A percentile compares a stretch with the other conserved stretches of the same genome.
Evolutionary conservation across 257 asterid species (phyloP).

Genomic region (Misopates orontium): DNA sequence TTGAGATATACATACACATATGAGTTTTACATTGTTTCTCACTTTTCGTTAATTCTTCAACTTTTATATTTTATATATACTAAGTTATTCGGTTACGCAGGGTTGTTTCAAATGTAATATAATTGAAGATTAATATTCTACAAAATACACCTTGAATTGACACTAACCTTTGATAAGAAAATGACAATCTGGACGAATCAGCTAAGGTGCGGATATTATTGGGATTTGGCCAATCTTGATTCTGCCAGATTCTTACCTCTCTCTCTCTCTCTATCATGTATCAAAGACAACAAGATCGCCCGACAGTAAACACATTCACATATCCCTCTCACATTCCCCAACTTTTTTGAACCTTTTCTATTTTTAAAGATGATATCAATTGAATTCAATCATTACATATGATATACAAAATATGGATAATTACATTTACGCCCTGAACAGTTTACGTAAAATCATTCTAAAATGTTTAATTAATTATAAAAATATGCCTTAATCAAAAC

Average conservation of each 20-base stretch:
- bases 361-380: neutral
- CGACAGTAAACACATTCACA: slow-evolving; percentile 18
- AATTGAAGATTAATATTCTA: neutral
- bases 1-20: too few relatives aligned
- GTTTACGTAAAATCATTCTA: too few relatives aligned
- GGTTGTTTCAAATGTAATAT: too few relatives aligned
- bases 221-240: slow-evolving; percentile 43
- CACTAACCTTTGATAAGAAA: neutral
- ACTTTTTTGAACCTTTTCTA: neutral
- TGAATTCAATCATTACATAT: slow-evolving; percentile 1
- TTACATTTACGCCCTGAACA: too few relatives aligned
- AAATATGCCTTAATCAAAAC: too few relatives aligned
- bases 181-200: neutral
- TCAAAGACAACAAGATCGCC: slow-evolving; percentile 39
- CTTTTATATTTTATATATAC: too few relatives aligned
- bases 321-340: slow-evolving; percentile 20
- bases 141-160: neutral
- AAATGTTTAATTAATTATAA: too few relatives aligned
- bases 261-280: slow-evolving; percentile 10
- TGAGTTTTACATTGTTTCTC: too few relatives aligned
- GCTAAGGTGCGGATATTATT: slow-evolving; percentile 17
- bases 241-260: slow-evolving; percentile 44
- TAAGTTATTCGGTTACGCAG: too few relatives aligned
- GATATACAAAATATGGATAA: neutral
- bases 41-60: too few relatives aligned